Percentiles rank a stretch among this genome's conserved stretches.
Conservation (phyloP, 805 yeast genomes). For the Candida bentonensis region DNA sequence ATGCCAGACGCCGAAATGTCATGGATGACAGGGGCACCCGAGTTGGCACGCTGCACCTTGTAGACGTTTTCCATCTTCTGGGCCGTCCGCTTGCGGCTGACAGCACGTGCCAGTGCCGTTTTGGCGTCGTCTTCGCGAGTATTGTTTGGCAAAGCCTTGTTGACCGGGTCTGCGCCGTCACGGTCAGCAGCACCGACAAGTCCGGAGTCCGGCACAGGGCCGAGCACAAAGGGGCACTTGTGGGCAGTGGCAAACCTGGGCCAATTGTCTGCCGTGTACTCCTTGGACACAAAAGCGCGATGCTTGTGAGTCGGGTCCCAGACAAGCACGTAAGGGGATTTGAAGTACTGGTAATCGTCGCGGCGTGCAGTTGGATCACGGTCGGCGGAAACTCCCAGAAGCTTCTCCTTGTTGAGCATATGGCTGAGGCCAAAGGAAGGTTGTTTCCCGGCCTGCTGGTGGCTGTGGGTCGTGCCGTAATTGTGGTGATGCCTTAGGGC, state of each 20-base stretch:
- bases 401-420: constrained; percentile 68
- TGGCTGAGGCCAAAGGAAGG: constrained; percentile 30
- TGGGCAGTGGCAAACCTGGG: constrained; percentile 65
- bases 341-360: constrained; percentile 74
- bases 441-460: neutral
- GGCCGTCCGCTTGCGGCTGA: constrained; percentile 5
- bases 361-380: constrained; percentile 75
- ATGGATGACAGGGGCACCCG: constrained; percentile 20
- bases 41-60: constrained; percentile 4
- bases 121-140: constrained; percentile 3
- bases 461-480: neutral
- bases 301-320: constrained; percentile 68
- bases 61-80: constrained; percentile 7
- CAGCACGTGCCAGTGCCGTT: constrained; percentile 2
- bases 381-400: constrained; percentile 67
- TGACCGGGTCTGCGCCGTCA: neutral
- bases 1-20: constrained; percentile 54
- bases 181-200: neutral
- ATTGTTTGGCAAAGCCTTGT: neutral
- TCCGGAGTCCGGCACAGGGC: constrained; percentile 4
- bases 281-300: constrained; percentile 70
- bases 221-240: constrained; percentile 61
- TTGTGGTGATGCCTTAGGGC: constrained; percentile 15
- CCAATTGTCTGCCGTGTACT: constrained; percentile 49
- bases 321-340: constrained; percentile 57